Percentiles rank a stretch among this genome's conserved stretches.
These are phyloP conservation scores for Cytauxzoon felis DNA, from an alignment of 169 alveolate genomes.

Conservation along the genomic window DNA sequence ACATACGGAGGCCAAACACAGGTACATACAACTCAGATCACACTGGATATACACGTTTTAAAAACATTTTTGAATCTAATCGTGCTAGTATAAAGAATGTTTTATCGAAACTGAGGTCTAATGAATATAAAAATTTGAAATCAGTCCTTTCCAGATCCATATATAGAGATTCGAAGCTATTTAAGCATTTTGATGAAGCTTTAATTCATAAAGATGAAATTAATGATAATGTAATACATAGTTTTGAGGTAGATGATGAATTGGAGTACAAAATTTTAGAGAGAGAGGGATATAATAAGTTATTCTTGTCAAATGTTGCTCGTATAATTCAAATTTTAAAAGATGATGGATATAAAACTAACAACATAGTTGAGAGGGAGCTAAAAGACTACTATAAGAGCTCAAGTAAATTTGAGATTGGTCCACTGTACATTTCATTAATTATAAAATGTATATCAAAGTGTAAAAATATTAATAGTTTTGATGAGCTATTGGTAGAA, in stretches of 20 bases:
- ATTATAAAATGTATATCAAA: not conserved
- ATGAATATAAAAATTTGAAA: no score
- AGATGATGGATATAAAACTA: not conserved
- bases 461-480: not conserved
- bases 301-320: not conserved
- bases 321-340: not conserved
- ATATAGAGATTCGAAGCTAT: no score
- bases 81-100: no score
- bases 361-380: not conserved
- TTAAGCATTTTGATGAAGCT: no score
- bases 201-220: no score
- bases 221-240: no score
- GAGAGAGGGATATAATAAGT: slow-evolving; percentile 15
- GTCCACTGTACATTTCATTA: not conserved
- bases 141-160: no score
- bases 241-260: slow-evolving; percentile 12
- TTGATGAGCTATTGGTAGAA: not conserved
- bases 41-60: no score
- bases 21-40: no score
- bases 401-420: not conserved
- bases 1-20: no score
- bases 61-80: no score
- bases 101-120: no score
- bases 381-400: not conserved
- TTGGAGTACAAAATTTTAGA: slow-evolving; percentile 17